A percentile compares a stretch with the other conserved stretches of the same genome.
phyloP scores from a whole-genome alignment of 1,284 basidiomycete species.

The Chalciporus sp. region DNA sequence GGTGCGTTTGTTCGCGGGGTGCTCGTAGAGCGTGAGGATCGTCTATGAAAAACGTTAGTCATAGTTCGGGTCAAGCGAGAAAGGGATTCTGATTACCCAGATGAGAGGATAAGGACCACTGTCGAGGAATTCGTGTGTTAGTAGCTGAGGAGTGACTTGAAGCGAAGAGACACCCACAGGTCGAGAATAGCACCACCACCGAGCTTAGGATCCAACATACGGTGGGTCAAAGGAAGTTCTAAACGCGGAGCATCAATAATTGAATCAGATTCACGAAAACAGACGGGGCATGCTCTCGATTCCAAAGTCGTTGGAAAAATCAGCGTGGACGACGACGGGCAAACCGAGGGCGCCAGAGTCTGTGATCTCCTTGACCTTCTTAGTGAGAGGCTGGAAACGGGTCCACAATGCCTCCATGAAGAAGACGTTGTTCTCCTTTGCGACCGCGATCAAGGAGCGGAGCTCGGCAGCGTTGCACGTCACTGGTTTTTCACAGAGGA shows the following conservation, averaged over 20 bases:
- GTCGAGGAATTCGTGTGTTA: background rate
- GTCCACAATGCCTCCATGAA: slow-evolving; percentile 85
- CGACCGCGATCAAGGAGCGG: slow-evolving; percentile 62
- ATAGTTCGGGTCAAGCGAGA: background rate
- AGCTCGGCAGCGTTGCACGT: slow-evolving; percentile 64
- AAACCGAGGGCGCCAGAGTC: slow-evolving; percentile 58
- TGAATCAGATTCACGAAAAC: background rate
- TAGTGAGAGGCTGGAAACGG: slow-evolving; percentile 63
- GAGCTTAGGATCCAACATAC: slow-evolving; percentile 75
- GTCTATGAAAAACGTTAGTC: slow-evolving; percentile 42
- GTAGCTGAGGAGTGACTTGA: background rate
- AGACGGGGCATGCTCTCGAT: slow-evolving; percentile 55
- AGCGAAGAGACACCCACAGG: slow-evolving; percentile 46
- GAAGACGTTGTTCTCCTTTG: slow-evolving; percentile 73
- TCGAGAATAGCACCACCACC: slow-evolving; percentile 84
- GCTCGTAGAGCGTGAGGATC: slow-evolving; percentile 71
- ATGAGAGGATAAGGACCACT: slow-evolving; percentile 79
- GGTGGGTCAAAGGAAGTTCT: slow-evolving; percentile 64
- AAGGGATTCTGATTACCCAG: slow-evolving; percentile 51
- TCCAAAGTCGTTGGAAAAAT: slow-evolving; percentile 70
- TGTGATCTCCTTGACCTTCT: slow-evolving; percentile 58
- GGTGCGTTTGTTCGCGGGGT: slow-evolving; percentile 60
- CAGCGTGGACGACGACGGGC: slow-evolving; percentile 63
- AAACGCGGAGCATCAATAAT: background rate
- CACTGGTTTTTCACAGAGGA: slow-evolving; percentile 78